Evolutionary conservation across 2,329 filamentous ascomycete genomes (phyloP).

Genomic region (Onygenales sp.): DNA sequence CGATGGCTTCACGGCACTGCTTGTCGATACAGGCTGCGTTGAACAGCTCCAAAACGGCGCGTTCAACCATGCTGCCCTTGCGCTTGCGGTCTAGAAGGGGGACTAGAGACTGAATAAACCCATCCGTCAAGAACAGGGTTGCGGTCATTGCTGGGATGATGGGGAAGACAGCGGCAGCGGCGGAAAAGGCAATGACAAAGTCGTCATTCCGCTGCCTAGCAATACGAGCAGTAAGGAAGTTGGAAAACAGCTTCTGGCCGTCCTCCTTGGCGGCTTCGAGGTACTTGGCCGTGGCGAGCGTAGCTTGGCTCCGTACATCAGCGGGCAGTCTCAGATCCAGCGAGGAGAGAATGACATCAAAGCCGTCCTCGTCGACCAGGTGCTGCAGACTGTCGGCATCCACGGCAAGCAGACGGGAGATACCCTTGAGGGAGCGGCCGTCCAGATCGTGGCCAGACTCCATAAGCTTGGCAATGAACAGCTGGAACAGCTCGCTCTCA

Average conservation of each 20-base stretch:
- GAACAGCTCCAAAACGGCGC: slow-evolving; percentile 76
- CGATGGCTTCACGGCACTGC: slow-evolving; percentile 70
- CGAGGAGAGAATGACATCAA: slow-evolving; percentile 78
- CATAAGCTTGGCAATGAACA: slow-evolving; percentile 81
- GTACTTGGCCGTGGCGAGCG: slow-evolving; percentile 71
- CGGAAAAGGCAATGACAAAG: slow-evolving; percentile 84
- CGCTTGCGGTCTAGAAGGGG: slow-evolving; percentile 68
- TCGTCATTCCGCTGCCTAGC: slow-evolving; percentile 73
- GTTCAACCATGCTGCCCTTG: slow-evolving; percentile 78
- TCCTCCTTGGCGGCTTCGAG: slow-evolving; percentile 65
- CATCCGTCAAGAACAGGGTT: slow-evolving; percentile 75
- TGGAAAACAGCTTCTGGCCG: slow-evolving; percentile 59
- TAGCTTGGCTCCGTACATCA: slow-evolving; percentile 68
- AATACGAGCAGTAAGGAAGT: slow-evolving; percentile 65
- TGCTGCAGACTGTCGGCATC: slow-evolving; percentile 41
- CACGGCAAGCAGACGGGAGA: slow-evolving; percentile 49
- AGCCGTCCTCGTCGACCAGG: slow-evolving; percentile 56
- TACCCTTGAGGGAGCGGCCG: slow-evolving; percentile 50
- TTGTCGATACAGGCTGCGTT: slow-evolving; percentile 85
- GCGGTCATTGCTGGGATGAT: slow-evolving; percentile 67
- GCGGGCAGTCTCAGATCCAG: slow-evolving; percentile 73
- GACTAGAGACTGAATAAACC: slow-evolving; percentile 69
- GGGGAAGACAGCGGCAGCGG: slow-evolving; percentile 80
- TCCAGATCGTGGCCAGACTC: slow-evolving; percentile 72
- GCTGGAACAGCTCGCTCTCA: slow-evolving; percentile 41